phyloP scores from a whole-genome alignment of 2,329 filamentous ascomycete genomes.

The Colletotrichum zoysiae region DNA sequence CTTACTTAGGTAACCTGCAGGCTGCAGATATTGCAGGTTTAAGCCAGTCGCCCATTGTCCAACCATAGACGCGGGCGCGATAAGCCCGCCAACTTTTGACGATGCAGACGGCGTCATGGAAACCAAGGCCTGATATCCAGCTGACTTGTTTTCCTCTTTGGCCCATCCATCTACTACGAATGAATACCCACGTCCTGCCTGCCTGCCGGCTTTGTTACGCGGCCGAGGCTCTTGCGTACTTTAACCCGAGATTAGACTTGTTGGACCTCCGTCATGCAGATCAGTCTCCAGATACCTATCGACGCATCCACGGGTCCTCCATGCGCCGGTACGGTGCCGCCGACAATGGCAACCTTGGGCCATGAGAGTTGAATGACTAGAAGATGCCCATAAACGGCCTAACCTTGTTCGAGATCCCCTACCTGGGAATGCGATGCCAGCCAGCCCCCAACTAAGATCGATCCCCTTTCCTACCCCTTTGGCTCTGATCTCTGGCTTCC shows the following conservation, averaged over 20 bases:
- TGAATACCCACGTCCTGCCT: not conserved
- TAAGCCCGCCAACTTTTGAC: slow-evolving; percentile 38
- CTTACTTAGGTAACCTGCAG: no score
- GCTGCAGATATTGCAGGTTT: slow-evolving; percentile 15
- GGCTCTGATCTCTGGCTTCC: slow-evolving; percentile 8
- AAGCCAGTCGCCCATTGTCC: slow-evolving; percentile 30
- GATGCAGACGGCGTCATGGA: slow-evolving; percentile 36
- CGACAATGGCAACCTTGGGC: slow-evolving; percentile 2
- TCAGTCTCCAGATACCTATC: slow-evolving; percentile 5
- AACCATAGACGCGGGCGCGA: slow-evolving; percentile 33
- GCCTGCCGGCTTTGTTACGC: not conserved
- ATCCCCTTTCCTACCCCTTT: not conserved
- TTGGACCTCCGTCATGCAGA: slow-evolving; percentile 13
- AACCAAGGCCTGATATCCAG: slow-evolving; percentile 22
- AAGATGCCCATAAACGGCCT: not conserved
- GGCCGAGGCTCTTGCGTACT: not conserved
- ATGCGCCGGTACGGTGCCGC: slow-evolving; percentile 1
- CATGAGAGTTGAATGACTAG: slow-evolving; percentile 13
- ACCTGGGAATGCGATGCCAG: not conserved
- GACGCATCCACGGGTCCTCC: not conserved
- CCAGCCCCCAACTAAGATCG: no score
- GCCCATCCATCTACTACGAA: not conserved
- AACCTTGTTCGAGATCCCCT: slow-evolving; percentile 5
- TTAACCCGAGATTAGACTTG: not conserved
- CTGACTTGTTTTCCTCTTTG: slow-evolving; percentile 7